Conservation (phyloP, 1,139 yeast genomes). For the Scheffersomyces titani region DNA sequence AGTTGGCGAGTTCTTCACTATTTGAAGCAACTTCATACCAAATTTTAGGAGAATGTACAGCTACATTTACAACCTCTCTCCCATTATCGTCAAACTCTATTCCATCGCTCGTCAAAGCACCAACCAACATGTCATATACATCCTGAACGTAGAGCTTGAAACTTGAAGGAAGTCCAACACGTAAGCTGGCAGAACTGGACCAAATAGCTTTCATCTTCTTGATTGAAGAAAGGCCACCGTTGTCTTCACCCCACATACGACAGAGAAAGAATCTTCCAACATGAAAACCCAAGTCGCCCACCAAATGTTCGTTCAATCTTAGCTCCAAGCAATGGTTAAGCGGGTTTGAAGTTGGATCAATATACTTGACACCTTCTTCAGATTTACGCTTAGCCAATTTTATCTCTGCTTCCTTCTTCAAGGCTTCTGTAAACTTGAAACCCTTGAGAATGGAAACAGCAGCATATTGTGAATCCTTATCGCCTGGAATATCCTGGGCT, state of each 20-base stretch:
- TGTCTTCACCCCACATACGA: constrained; percentile 38
- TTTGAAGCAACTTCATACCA: constrained; percentile 51
- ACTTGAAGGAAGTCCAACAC: constrained; percentile 29
- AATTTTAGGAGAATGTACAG: background rate
- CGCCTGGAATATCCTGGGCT: constrained; percentile 46
- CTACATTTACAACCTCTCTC: constrained; percentile 20
- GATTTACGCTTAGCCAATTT: constrained; percentile 29
- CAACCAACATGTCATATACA: constrained; percentile 36
- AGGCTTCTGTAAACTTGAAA: constrained; percentile 30
- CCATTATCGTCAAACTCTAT: constrained; percentile 37
- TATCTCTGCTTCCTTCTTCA: constrained; percentile 32
- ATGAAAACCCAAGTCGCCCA: constrained; percentile 49
- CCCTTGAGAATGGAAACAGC: constrained; percentile 44
- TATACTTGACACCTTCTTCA: constrained; percentile 32
- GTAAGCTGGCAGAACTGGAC: constrained; percentile 17
- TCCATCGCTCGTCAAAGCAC: constrained; percentile 30
- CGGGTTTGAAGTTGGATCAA: constrained; percentile 48
- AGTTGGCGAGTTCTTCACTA: constrained; percentile 29
- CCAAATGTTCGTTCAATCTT: constrained; percentile 42
- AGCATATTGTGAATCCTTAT: constrained; percentile 46
- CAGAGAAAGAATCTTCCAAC: constrained; percentile 49
- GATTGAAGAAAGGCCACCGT: constrained; percentile 43
- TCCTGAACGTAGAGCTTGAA: constrained; percentile 57
- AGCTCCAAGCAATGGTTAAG: constrained; percentile 34
- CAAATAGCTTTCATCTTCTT: constrained; percentile 31